Base-by-base conservation (phyloP, 2,329 filamentous ascomycete genomes). In the Fusarium buxicola region DNA sequence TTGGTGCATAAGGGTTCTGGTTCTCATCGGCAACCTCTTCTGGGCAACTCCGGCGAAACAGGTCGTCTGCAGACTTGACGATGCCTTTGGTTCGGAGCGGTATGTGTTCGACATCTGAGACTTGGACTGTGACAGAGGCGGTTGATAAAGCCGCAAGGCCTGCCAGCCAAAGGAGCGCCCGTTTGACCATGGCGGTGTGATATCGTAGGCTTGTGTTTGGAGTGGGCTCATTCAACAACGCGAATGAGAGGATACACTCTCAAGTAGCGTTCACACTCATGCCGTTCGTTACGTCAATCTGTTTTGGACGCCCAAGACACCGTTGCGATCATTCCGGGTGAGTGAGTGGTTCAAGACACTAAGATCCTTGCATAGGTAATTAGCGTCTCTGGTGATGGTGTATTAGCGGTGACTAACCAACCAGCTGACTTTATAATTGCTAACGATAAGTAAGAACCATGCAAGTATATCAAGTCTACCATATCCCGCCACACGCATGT, bases 21-120 rank as follows among this genome's bases (percentile, higher is more conserved):
- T 1, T 41, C n/a, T n/a, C 25, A 4, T 58, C 39, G 7, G 55
- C 49, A 1, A 70, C 44, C 63, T 77, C 75, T 31, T 77, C 75
- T 4, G 75, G 75, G 35, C 73, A 75, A 55, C 75, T 77, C 10
- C 55, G 49, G 5, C 55, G 57, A 45, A 76, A 73, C 7, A 77
- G 69, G 15, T 77, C 70, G 2, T 50, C 52, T 3, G 72, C 60
- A 12, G 74, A 74, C 7, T 57, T 65, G 32, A 72, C 74, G 7
- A 60, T 60, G 25, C 55, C 57, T 7, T 58, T 31, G 3, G 36
- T 52, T 15, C 55, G 47, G 15, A 75, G 65, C 5, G 73, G 69
- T 3, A 76, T 60, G 21, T 70, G 69, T 18, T 64, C 51, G 38
- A 77, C 72, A 7, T 69, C 40, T 27, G 60, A 59, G 24, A 76